These are phyloP conservation scores for Puccinia polysora DNA, from an alignment of 1,284 basidiomycete species.

Conservation along the genomic window DNA sequence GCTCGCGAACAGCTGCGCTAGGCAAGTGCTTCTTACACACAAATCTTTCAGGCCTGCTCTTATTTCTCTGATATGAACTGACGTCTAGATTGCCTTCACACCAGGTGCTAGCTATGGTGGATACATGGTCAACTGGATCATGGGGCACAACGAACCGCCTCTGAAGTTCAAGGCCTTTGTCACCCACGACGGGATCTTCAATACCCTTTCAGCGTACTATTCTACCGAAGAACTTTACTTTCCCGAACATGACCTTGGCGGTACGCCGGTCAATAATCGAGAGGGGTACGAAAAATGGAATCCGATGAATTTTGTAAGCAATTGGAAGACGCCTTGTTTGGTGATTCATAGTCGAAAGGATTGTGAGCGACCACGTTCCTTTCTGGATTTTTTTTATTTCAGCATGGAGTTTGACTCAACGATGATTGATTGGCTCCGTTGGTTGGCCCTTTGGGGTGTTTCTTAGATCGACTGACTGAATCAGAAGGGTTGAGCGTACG, in stretches of 20 bases:
- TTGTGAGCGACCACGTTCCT: slow-evolving; percentile 46
- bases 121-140: slow-evolving; percentile 48
- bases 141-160: slow-evolving; percentile 49
- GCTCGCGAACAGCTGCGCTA: slow-evolving; percentile 22
- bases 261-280: slow-evolving; percentile 45
- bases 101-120: slow-evolving; percentile 40
- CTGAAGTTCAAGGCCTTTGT: slow-evolving; percentile 49
- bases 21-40: background rate
- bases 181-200: slow-evolving; percentile 49
- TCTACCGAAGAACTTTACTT: slow-evolving; percentile 51
- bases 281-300: slow-evolving; percentile 44
- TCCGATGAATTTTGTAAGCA: slow-evolving; percentile 44
- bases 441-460: background rate
- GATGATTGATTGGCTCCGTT: background rate
- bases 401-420: background rate
- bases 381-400: slow-evolving; percentile 32
- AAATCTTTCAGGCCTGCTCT: background rate
- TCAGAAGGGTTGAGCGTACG: slow-evolving; percentile 38
- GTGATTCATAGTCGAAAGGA: slow-evolving; percentile 49
- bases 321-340: slow-evolving; percentile 50
- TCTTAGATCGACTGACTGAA: slow-evolving; percentile 32
- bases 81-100: background rate
- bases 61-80: background rate
- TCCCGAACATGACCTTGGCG: slow-evolving; percentile 48
- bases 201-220: slow-evolving; percentile 43